Evolutionary conservation across 1,284 basidiomycete genomes (phyloP).

Genomic region (Irpex sp.): DNA sequence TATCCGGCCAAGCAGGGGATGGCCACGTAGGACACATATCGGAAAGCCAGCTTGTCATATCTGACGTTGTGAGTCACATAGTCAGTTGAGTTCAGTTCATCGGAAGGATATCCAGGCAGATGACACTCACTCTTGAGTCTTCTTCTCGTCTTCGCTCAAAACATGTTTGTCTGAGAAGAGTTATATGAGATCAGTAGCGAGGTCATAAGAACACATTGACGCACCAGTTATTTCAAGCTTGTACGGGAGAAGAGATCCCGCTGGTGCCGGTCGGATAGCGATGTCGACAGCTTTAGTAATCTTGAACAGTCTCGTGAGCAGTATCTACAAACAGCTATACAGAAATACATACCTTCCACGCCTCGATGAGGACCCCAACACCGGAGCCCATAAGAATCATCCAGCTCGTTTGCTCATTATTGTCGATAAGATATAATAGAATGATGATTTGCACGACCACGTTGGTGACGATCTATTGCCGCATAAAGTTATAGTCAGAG

Average conservation of each 20-base stretch:
- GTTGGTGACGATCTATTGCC: constrained; percentile 78
- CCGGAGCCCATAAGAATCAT: constrained; percentile 92
- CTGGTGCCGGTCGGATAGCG: constrained; percentile 49
- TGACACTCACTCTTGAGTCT: constrained; percentile 84
- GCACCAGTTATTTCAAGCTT: constrained; percentile 74
- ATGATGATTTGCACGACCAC: constrained; percentile 89
- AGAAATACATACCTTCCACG: constrained; percentile 76
- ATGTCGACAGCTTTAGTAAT: constrained; percentile 89
- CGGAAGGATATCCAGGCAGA: constrained; percentile 10
- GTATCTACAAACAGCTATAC: not conserved
- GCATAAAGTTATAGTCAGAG: not conserved
- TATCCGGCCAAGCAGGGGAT: constrained; percentile 84
- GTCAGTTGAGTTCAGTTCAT: constrained; percentile 18
- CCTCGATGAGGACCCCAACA: constrained; percentile 86
- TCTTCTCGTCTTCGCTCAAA: constrained; percentile 90
- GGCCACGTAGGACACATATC: constrained; percentile 84
- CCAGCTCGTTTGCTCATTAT: constrained; percentile 91
- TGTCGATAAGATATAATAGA: constrained; percentile 91
- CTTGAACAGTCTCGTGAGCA: constrained; percentile 27
- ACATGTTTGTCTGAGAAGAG: constrained; percentile 79
- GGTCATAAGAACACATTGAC: constrained; percentile 9
- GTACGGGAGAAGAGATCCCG: constrained; percentile 71
- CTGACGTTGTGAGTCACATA: constrained; percentile 32
- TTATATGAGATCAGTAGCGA: not conserved
- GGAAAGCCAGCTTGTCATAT: constrained; percentile 84